phyloP scores from a whole-genome alignment of 2,329 filamentous ascomycete species.

The Raffaelea albimanens region DNA sequence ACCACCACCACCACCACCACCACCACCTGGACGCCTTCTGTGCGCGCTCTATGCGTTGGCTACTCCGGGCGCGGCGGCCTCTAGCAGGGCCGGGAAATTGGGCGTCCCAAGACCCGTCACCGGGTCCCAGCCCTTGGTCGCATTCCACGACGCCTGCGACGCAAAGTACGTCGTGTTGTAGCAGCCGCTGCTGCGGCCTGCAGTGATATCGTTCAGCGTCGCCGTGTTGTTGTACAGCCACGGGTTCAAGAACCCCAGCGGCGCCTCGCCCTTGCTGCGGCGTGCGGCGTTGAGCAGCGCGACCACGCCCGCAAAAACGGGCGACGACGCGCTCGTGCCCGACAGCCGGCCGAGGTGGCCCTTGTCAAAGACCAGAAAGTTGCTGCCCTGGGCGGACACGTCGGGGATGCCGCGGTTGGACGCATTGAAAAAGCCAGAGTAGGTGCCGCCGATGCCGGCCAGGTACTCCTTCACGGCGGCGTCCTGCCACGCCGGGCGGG shows the following conservation, averaged over 20 bases:
- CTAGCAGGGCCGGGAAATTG: slow-evolving; percentile 11
- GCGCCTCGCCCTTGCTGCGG: slow-evolving; percentile 21
- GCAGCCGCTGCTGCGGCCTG: slow-evolving; percentile 17
- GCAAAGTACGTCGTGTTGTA: slow-evolving; percentile 7
- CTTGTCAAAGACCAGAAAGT: slow-evolving; percentile 18
- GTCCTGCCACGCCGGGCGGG: slow-evolving; percentile 30
- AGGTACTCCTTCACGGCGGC: slow-evolving; percentile 27
- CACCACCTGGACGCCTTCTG: too few species aligned
- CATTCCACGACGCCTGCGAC: slow-evolving; percentile 17
- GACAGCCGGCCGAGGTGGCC: slow-evolving; percentile 9
- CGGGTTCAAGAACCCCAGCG: slow-evolving; percentile 36
- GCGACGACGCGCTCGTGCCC: slow-evolving; percentile 28
- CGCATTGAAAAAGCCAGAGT: slow-evolving; percentile 33
- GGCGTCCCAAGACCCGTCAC: slow-evolving; percentile 22
- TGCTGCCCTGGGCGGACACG: slow-evolving; percentile 43
- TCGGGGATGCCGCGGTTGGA: slow-evolving; percentile 36
- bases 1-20: too few species aligned
- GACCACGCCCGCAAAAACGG: slow-evolving; percentile 31
- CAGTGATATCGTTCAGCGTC: slow-evolving; percentile 19
- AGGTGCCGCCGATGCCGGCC: slow-evolving; percentile 27
- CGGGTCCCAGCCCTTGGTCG: slow-evolving; percentile 23
- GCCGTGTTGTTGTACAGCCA: slow-evolving; percentile 23
- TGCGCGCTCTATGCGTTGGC: too few species aligned
- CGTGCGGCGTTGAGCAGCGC: slow-evolving; percentile 33
- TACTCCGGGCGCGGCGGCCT: too few species aligned